Evolutionary conservation across 176 grass and related monocot genomes (phyloP), one percentile per base, ranked within the genome.

Genomic region (Avena eriantha): DNA sequence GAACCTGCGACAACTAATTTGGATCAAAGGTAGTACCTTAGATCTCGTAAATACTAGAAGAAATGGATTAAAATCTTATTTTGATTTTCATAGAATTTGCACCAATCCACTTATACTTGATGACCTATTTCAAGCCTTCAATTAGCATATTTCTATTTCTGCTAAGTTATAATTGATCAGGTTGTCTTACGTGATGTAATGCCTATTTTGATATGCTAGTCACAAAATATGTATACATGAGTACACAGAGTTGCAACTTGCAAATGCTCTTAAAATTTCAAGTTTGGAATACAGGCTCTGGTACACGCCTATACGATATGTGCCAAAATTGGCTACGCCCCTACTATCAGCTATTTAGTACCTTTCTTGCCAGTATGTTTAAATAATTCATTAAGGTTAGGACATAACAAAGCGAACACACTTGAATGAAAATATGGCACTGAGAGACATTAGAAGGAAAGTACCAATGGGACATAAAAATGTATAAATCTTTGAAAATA

Each of bases 321-420:
- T 0, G 53, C 24, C 10, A 51, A 31, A 76, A 31, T 8, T 1
- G 16, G 29, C 39, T 34, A 54, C 17, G 9, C 34, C 48, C 70
- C 49, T 19, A 55, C 48, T 34, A 54, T 54, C 26, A 0, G 73
- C 26, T 77, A 31, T 77, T 55, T 55, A 55, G 16, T 76, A 76
- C 17, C 24, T 31, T 53, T 47, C 43, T 39, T 9, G 3, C 18
- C 12, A 17, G 2, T 21, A 26, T 8, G 48, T 4, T 63, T 54
- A 83, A 79, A 60, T 45, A 83, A 72, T 10, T 46, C 31, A 65
- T n/a, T 75, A 75, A 73, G 31, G 33, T 2, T 36, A 73, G 24
- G 73, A 9, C 84, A 74, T 46, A 74, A 7, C 8, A 73, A 78
- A 70, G 29, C 50, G 71, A 53, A 60, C 2, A 59, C 4, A 68